Evolutionary conservation across 1,284 basidiomycete genomes (phyloP).

Genomic region (Ceratobasidium papillatum): DNA sequence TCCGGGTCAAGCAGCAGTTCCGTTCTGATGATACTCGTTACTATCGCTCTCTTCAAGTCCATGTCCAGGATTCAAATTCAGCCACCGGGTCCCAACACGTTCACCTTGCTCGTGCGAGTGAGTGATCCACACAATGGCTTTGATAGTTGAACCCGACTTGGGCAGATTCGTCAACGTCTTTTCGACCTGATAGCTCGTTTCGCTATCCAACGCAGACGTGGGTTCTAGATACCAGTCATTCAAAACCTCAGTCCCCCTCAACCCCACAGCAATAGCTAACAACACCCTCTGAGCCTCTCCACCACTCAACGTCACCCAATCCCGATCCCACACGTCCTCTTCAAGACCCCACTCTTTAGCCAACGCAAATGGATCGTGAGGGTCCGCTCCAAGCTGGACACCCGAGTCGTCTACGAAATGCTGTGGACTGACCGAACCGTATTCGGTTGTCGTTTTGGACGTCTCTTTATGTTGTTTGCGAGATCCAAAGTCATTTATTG

Average conservation of each 20-base stretch:
- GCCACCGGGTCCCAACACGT: conserved; percentile 69
- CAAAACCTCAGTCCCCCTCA: conserved; percentile 80
- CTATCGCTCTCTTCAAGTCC: conserved; percentile 31
- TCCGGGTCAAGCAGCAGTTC: not conserved
- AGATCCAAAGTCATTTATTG: conserved; percentile 65
- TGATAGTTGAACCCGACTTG: conserved; percentile 60
- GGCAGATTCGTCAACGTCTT: conserved; percentile 65
- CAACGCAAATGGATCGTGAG: conserved; percentile 63
- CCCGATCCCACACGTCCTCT: conserved; percentile 73
- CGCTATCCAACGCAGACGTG: conserved; percentile 84
- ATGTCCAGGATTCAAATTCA: conserved; percentile 46
- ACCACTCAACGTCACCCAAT: conserved; percentile 80
- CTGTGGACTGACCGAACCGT: conserved; percentile 9
- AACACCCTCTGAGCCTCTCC: conserved; percentile 86
- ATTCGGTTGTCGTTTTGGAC: not conserved
- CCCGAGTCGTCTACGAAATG: conserved; percentile 43
- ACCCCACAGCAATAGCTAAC: conserved; percentile 74
- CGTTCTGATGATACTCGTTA: conserved; percentile 19
- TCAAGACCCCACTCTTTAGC: conserved; percentile 74
- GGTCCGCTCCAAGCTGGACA: conserved; percentile 44
- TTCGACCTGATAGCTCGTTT: conserved; percentile 71
- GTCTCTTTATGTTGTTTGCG: conserved; percentile 52
- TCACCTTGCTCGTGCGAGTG: conserved; percentile 82
- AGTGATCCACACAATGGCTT: conserved; percentile 86
- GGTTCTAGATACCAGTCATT: conserved; percentile 65